phyloP scores from a whole-genome alignment of 768 basidiomycete genomes.

The Mycena chlorophos region DNA sequence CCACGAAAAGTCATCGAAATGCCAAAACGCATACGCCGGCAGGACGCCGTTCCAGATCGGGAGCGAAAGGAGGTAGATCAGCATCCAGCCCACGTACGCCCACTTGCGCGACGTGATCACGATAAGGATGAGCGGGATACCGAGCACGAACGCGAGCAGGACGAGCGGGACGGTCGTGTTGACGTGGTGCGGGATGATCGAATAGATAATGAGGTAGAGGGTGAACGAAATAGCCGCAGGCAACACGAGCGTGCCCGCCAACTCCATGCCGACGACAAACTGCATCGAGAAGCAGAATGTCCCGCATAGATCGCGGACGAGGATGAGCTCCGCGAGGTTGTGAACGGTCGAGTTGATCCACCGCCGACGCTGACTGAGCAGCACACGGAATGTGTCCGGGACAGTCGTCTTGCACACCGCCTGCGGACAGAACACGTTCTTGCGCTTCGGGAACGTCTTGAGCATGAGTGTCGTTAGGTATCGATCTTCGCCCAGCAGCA shows the following conservation, averaged over 20 bases:
- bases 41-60: slow-evolving; percentile 97
- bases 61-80: slow-evolving; percentile 87
- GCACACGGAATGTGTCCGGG: slow-evolving; percentile 91
- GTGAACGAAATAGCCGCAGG: slow-evolving; percentile 99
- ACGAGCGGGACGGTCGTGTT: slow-evolving; percentile 88
- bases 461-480: slow-evolving; percentile 96
- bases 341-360: slow-evolving; percentile 99
- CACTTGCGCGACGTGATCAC: slow-evolving; percentile 94
- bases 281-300: slow-evolving; percentile 99
- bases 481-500: slow-evolving; percentile 98
- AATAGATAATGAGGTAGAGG: slow-evolving; percentile 84
- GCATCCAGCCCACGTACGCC: slow-evolving; percentile 96
- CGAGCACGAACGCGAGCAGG: slow-evolving; percentile 90
- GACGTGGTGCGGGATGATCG: slow-evolving; percentile 78
- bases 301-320: slow-evolving; percentile 97
- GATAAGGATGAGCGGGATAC: slow-evolving; percentile 93
- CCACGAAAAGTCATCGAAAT: slow-evolving; percentile 98
- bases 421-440: slow-evolving; percentile 98
- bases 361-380: slow-evolving; percentile 93
- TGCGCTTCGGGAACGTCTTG: slow-evolving; percentile 99
- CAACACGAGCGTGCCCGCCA: slow-evolving; percentile 92
- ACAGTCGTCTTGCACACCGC: slow-evolving; percentile 99
- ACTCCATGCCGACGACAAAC: slow-evolving; percentile 98
- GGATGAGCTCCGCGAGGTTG: slow-evolving; percentile 90
- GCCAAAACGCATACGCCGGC: slow-evolving; percentile 97